These are phyloP conservation scores for Microcos paniculata DNA, from an alignment of 345 rosid species.

Conservation along the genomic window DNA sequence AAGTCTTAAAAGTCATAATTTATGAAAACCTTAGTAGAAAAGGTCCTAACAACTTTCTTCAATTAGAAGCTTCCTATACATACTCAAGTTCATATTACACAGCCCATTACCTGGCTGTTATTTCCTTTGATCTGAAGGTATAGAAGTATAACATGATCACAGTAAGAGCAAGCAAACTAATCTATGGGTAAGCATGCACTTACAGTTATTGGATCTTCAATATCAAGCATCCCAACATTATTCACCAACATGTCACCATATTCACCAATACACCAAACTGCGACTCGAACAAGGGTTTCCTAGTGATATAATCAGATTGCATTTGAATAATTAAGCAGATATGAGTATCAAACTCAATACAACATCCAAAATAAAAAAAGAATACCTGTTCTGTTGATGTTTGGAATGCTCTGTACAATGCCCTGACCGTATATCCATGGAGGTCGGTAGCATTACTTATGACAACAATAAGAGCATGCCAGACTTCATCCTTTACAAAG, in stretches of 20 bases:
- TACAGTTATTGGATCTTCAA: slow-evolving; percentile 90
- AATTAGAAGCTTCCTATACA: not conserved
- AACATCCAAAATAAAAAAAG: slow-evolving; percentile 12
- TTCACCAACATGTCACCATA: slow-evolving; percentile 94
- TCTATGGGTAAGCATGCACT: slow-evolving; percentile 31
- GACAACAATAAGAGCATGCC: slow-evolving; percentile 93
- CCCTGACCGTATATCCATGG: slow-evolving; percentile 94
- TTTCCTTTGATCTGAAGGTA: not conserved
- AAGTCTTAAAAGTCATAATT: slow-evolving; percentile 2
- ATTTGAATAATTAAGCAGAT: slow-evolving; percentile 27
- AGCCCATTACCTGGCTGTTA: not conserved
- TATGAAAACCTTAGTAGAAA: not conserved
- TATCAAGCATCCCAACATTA: slow-evolving; percentile 79
- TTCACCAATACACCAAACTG: slow-evolving; percentile 99
- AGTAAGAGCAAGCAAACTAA: slow-evolving; percentile 17
- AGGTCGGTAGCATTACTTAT: slow-evolving; percentile 95
- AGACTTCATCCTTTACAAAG: slow-evolving; percentile 97
- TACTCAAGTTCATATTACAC: slow-evolving; percentile 8
- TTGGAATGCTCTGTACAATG: slow-evolving; percentile 75
- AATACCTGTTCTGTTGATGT: slow-evolving; percentile 81
- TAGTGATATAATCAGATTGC: slow-evolving; percentile 33
- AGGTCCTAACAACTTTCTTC: not conserved
- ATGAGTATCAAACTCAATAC: slow-evolving; percentile 19
- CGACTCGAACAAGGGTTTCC: slow-evolving; percentile 96
- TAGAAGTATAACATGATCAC: slow-evolving; percentile 2